Base-by-base conservation (phyloP, 768 basidiomycete genomes). In the Rubroboletus pulcherrimus region DNA sequence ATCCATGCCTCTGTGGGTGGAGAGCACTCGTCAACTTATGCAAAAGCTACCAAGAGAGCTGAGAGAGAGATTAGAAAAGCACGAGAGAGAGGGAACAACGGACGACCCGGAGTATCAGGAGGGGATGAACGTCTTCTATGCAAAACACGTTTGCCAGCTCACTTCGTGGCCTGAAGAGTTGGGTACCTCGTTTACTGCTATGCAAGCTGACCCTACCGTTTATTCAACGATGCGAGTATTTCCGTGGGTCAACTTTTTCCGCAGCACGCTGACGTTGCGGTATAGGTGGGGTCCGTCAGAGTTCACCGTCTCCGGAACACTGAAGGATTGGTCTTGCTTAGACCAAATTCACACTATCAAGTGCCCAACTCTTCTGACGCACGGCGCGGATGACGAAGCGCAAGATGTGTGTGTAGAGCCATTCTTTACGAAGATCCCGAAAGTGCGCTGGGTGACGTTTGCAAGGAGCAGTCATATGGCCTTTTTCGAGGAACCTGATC, bases 301-400 rank as follows among this genome's bases (percentile, higher is more conserved):
- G 57, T 77, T 77, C 60, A 63, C 65, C 31, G 71, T 74, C n/a
- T 69, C 72, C 8, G 77, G 77, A 0, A 66, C 75, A 1, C 55
- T 83, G 42, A 76, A 76, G 61, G 59, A 70, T 2, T 84, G 82
- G 82, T 66, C 72, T 11, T 74, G 81, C 49, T 62, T 79, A 14
- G 74, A 77, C 41, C 69, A 75, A 10, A 63, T 82, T 10, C 68
- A 73, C 56, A 73, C 67, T 7, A 77, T 81, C 30, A 35, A 50
- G 8, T 67, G 69, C 6, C 71, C 75, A 1, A 75, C 75, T 0
- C 66, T 83, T 31, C 51, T 77, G 31, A 72, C 70, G 39, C 75
- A 77, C 29, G 75, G 73, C 2, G 55, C 55, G 10, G 66, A 74
- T 51, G 79, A 78, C 46, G 67, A 70, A 54, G 75, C 73, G 45